phyloP scores from a whole-genome alignment of 106 monocot genomes.

The Acanthochlamys bracteata region DNA sequence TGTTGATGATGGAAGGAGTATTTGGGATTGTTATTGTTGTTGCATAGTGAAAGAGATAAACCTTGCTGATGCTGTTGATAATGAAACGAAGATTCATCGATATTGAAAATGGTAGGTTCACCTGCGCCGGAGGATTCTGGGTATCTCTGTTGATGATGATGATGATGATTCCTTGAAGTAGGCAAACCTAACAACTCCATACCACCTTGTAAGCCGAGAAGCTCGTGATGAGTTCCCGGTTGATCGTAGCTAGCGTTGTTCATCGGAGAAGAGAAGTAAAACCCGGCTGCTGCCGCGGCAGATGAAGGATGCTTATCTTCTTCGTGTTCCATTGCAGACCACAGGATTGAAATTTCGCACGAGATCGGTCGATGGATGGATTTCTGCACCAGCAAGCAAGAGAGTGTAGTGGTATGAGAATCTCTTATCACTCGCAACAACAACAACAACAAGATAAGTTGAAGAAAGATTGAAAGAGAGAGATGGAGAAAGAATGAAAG shows the following conservation, averaged over 20 bases:
- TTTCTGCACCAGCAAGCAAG: too few species aligned
- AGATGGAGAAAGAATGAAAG: too few species aligned
- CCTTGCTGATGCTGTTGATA: conserved; percentile 21
- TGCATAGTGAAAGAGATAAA: conserved; percentile 40
- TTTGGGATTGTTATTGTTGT: conserved; percentile 2
- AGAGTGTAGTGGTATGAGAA: too few species aligned
- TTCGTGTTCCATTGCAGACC: conserved; percentile 6
- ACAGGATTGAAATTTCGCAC: neutral
- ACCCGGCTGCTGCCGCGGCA: neutral
- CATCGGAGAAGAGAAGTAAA: neutral
- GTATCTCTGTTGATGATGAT: neutral
- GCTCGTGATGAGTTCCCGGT: conserved; percentile 18
- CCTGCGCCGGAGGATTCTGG: conserved; percentile 1
- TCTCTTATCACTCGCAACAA: too few species aligned
- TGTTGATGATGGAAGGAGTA: neutral
- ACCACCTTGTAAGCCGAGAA: conserved; percentile 35
- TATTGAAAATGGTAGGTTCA: conserved; percentile 8
- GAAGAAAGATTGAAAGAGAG: too few species aligned
- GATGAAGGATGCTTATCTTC: neutral
- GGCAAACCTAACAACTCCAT: conserved; percentile 51
- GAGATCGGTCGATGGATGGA: too few species aligned
- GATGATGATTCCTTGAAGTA: conserved; percentile 10
- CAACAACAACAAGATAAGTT: too few species aligned
- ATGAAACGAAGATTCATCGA: conserved; percentile 25
- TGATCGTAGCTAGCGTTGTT: conserved; percentile 8